A percentile compares a stretch with the other conserved stretches of the same genome.
These are phyloP conservation scores for Cladosporium austrohemisphaericum DNA, from an alignment of 2,329 filamentous ascomycete genomes.

Conservation along the genomic window DNA sequence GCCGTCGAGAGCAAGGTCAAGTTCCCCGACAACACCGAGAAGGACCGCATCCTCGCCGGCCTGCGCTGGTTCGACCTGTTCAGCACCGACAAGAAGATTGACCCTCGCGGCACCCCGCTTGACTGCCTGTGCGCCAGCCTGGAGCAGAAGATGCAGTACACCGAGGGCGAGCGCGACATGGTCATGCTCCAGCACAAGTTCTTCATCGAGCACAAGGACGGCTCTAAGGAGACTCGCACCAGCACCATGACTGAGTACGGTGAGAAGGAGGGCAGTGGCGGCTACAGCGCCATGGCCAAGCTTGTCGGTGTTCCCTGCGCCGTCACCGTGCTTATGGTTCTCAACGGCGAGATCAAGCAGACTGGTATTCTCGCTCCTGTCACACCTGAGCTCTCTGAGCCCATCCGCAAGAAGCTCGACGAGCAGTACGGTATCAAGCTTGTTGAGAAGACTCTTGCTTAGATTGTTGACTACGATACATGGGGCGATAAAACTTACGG, in stretches of 20 bases:
- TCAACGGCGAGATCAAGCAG: constrained; percentile 36
- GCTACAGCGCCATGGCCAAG: constrained; percentile 78
- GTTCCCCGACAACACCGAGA: constrained; percentile 66
- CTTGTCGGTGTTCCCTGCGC: constrained; percentile 72
- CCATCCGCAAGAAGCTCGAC: constrained; percentile 73
- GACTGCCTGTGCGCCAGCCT: constrained; percentile 88
- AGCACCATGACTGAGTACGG: constrained; percentile 83
- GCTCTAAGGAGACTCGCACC: constrained; percentile 70
- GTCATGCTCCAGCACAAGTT: constrained; percentile 79
- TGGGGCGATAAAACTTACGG: not conserved
- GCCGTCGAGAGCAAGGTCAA: constrained; percentile 72
- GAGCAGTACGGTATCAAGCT: constrained; percentile 72
- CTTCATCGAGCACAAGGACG: constrained; percentile 77
- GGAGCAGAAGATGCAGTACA: constrained; percentile 89
- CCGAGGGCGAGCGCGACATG: constrained; percentile 76
- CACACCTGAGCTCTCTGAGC: constrained; percentile 65
- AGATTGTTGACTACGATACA: not conserved
- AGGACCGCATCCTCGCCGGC: constrained; percentile 65
- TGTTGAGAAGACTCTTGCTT: constrained; percentile 56
- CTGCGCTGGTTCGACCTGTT: constrained; percentile 70
- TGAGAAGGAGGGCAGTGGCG: constrained; percentile 58
- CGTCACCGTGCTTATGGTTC: constrained; percentile 58
- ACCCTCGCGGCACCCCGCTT: constrained; percentile 71
- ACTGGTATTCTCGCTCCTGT: constrained; percentile 68
- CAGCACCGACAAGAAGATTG: constrained; percentile 65